These are phyloP conservation scores for Lepidium didymum DNA, from an alignment of 345 rosid species.

Conservation along the genomic window DNA sequence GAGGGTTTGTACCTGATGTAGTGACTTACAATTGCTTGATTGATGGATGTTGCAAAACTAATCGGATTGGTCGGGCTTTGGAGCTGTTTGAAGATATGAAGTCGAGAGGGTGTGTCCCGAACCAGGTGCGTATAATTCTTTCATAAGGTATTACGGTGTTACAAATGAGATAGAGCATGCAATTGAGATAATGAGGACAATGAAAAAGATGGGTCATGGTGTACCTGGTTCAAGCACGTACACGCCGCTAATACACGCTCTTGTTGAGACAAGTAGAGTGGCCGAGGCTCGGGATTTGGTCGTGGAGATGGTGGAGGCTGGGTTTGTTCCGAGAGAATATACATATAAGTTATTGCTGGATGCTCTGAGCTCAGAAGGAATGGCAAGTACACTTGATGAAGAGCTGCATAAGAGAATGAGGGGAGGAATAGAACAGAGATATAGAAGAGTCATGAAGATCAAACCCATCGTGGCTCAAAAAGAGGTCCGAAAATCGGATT, in stretches of 20 bases:
- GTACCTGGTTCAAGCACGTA: conserved; percentile 56
- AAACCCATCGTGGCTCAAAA: conserved; percentile 44
- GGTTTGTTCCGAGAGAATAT: conserved; percentile 72
- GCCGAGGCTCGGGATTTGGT: conserved; percentile 58
- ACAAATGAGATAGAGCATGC: conserved; percentile 74
- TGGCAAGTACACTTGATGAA: conserved; percentile 29
- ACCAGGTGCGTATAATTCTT: conserved; percentile 66
- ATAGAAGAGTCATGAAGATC: conserved; percentile 44
- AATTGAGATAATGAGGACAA: conserved; percentile 64
- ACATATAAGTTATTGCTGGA: conserved; percentile 67
- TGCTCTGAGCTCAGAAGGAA: conserved; percentile 36
- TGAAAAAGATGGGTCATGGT: conserved; percentile 66
- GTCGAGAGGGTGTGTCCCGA: conserved; percentile 61
- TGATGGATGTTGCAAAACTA: conserved; percentile 77
- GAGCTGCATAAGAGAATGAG: conserved; percentile 41
- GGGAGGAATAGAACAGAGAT: conserved; percentile 47
- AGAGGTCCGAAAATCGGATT: neutral
- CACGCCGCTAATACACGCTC: conserved; percentile 72
- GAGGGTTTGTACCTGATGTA: conserved; percentile 75
- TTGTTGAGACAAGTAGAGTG: conserved; percentile 59
- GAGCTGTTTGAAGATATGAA: conserved; percentile 76
- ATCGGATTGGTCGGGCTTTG: conserved; percentile 63
- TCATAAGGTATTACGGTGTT: conserved; percentile 64
- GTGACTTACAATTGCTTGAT: conserved; percentile 85
- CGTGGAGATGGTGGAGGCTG: conserved; percentile 60